Percentiles rank a stretch among this genome's conserved stretches.
Conservation (phyloP, 208 protist species). For the Acanthamoeba castellanii region DNA sequence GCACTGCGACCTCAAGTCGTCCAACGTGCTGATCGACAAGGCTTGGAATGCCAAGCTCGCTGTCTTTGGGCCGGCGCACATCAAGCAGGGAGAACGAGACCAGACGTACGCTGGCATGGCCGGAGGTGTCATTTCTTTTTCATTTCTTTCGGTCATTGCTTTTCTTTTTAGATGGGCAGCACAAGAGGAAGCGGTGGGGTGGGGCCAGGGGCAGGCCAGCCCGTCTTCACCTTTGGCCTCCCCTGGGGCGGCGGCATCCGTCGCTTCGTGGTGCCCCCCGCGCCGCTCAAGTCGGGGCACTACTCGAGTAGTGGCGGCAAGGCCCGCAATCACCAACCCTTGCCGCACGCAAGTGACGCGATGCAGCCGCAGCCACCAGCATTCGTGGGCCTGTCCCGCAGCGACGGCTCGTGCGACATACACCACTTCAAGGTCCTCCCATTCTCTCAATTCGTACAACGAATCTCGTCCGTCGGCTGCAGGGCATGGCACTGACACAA, state of each 20-base stretch:
- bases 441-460: neutral
- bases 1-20: conserved; percentile 73
- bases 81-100: conserved; percentile 25
- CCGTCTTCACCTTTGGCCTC: neutral
- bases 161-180: neutral
- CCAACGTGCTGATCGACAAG: conserved; percentile 64
- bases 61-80: neutral
- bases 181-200: neutral
- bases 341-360: neutral
- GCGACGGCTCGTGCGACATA: conserved; percentile 7
- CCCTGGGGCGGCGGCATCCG: neutral
- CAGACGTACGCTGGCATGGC: neutral
- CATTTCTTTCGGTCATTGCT: no score
- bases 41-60: neutral
- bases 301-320: neutral
- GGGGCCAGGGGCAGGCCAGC: neutral
- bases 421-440: neutral
- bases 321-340: neutral
- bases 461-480: neutral
- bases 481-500: neutral
- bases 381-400: neutral
- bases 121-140: no score
- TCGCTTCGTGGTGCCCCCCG: neutral
- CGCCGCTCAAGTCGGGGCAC: neutral
- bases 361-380: neutral